A percentile compares a stretch with the other conserved stretches of the same genome.
phyloP scores from a whole-genome alignment of 2,329 filamentous ascomycete species.

The Aspergillus calidoustus region DNA sequence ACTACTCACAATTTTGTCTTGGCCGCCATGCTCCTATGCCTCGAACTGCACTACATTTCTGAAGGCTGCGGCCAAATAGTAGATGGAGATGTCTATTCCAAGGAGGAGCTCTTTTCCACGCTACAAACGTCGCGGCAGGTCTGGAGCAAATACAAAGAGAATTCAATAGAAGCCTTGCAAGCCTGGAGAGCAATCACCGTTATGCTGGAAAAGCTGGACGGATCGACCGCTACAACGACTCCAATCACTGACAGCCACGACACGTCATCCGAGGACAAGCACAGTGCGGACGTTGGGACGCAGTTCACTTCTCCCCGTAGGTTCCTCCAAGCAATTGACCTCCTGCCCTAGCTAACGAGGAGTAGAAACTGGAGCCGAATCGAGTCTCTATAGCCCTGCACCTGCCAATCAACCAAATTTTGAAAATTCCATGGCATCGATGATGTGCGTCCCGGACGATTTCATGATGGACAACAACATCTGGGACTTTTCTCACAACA shows the following conservation, averaged over 20 bases:
- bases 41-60: slow-evolving; percentile 42
- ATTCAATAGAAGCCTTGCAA: slow-evolving; percentile 7
- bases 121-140: slow-evolving; percentile 10
- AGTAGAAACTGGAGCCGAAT: neutral
- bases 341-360: neutral
- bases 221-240: neutral
- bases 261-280: neutral
- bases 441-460: neutral
- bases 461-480: neutral
- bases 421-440: neutral
- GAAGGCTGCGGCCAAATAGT: neutral
- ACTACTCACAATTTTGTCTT: slow-evolving; percentile 49
- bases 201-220: slow-evolving; percentile 4
- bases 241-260: neutral
- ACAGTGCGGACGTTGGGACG: neutral
- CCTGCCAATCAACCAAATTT: neutral
- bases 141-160: slow-evolving; percentile 1
- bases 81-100: neutral
- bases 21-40: slow-evolving; percentile 53
- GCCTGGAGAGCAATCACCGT: slow-evolving; percentile 8
- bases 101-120: neutral
- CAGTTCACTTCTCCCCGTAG: neutral
- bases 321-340: neutral
- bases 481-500: slow-evolving; percentile 6
- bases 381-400: too few species aligned